A percentile compares a stretch with the other conserved stretches of the same genome.
Evolutionary conservation across 1,139 yeast species (phyloP).

Genomic region (Fermentozyma sake): DNA sequence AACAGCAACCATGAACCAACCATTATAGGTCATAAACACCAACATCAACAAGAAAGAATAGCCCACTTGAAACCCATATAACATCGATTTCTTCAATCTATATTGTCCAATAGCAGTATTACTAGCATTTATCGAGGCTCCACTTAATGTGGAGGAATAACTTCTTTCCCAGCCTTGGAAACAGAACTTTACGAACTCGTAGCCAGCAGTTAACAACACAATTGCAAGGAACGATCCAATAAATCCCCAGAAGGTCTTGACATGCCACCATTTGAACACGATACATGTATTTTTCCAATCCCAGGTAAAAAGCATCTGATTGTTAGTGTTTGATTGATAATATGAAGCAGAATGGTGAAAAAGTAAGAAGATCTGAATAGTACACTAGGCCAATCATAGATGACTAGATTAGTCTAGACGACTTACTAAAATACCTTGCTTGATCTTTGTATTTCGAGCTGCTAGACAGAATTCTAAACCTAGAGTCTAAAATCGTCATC

Average conservation of each 20-base stretch:
- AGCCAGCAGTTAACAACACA: slow-evolving; percentile 48
- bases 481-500: too few relatives aligned
- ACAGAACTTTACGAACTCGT: slow-evolving; percentile 51
- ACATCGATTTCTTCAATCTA: slow-evolving; percentile 33
- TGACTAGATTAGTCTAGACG: too few relatives aligned
- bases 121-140: slow-evolving; percentile 12
- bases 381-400: too few relatives aligned
- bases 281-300: slow-evolving; percentile 68
- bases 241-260: slow-evolving; percentile 49
- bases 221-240: slow-evolving; percentile 50
- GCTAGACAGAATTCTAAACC: too few relatives aligned
- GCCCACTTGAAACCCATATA: slow-evolving; percentile 71
- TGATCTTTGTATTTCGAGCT: too few relatives aligned
- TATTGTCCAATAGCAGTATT: slow-evolving; percentile 13
- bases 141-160: slow-evolving; percentile 11
- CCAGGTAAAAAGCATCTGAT: slow-evolving; percentile 90
- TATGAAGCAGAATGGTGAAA: too few relatives aligned
- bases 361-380: too few relatives aligned
- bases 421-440: too few relatives aligned
- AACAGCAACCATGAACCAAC: slow-evolving; percentile 76
- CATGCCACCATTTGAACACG: slow-evolving; percentile 77
- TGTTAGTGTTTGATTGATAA: too few relatives aligned
- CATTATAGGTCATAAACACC: slow-evolving; percentile 80
- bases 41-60: slow-evolving; percentile 76
- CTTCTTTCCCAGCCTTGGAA: slow-evolving; percentile 28